Evolutionary conservation across 2,329 filamentous ascomycete genomes (phyloP).

Genomic region (Colletotrichum brevisporum): DNA sequence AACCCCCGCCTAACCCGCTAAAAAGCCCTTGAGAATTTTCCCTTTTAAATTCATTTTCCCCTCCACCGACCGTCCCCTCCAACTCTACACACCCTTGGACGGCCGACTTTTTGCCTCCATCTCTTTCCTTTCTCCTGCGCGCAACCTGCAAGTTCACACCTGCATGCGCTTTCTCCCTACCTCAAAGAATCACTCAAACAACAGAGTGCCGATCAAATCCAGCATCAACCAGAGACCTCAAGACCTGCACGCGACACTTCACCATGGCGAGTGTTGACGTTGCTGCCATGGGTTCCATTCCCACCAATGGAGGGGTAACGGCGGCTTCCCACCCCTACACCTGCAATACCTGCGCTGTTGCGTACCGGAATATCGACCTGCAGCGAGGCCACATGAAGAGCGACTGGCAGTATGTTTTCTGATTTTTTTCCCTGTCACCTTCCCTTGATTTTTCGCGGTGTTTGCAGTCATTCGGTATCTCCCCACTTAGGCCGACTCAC

Average conservation of each 20-base stretch:
- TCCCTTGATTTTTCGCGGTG: not conserved
- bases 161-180: slow-evolving; percentile 20
- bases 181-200: not conserved
- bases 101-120: slow-evolving; percentile 20
- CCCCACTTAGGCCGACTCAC: slow-evolving; percentile 1
- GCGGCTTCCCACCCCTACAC: slow-evolving; percentile 85
- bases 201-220: not conserved
- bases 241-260: slow-evolving; percentile 26
- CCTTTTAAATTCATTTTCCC: slow-evolving; percentile 42
- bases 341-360: slow-evolving; percentile 98
- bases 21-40: slow-evolving; percentile 42
- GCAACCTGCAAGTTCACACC: slow-evolving; percentile 19
- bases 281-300: slow-evolving; percentile 37
- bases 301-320: slow-evolving; percentile 50
- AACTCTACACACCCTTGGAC: slow-evolving; percentile 23
- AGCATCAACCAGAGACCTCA: not conserved
- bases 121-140: slow-evolving; percentile 20
- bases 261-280: slow-evolving; percentile 62
- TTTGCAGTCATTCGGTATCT: not conserved
- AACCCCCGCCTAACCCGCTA: slow-evolving; percentile 43
- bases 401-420: slow-evolving; percentile 90
- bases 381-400: slow-evolving; percentile 98
- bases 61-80: slow-evolving; percentile 25
- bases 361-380: slow-evolving; percentile 92
- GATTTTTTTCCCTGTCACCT: slow-evolving; percentile 13